Conservation (phyloP, 805 yeast species). For the Blastobotrys americana region DNA sequence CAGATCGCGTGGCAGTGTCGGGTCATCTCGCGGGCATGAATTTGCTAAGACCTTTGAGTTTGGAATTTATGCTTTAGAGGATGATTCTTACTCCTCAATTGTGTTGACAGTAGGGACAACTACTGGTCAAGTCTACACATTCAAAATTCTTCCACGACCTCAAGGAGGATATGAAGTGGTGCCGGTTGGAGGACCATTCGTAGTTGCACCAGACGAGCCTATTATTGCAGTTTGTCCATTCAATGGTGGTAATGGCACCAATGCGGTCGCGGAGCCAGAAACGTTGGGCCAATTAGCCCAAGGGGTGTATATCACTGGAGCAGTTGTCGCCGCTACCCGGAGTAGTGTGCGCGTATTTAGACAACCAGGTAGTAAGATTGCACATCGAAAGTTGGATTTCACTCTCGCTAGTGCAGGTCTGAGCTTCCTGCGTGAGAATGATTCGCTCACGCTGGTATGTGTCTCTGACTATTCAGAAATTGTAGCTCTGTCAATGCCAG, state of each 20-base stretch:
- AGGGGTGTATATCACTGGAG: constrained; percentile 58
- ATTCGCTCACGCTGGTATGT: constrained; percentile 32
- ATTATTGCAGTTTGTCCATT: constrained; percentile 53
- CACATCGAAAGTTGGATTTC: constrained; percentile 56
- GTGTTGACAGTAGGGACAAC: constrained; percentile 70
- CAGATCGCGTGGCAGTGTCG: constrained; percentile 6
- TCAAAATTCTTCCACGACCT: constrained; percentile 55
- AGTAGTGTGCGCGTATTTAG: constrained; percentile 57
- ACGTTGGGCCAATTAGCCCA: constrained; percentile 51
- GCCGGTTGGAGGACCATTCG: constrained; percentile 41
- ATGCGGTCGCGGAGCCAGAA: constrained; percentile 56
- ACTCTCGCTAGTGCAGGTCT: constrained; percentile 47
- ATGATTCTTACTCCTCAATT: constrained; percentile 66
- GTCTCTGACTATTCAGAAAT: constrained; percentile 20
- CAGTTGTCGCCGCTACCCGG: constrained; percentile 47
- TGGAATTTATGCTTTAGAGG: constrained; percentile 59
- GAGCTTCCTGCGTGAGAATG: constrained; percentile 38
- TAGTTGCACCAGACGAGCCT: constrained; percentile 46
- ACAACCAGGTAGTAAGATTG: constrained; percentile 52
- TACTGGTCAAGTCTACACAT: constrained; percentile 60
- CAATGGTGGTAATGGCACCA: constrained; percentile 51
- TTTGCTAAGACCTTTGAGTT: constrained; percentile 60
- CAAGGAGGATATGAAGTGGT: constrained; percentile 56
- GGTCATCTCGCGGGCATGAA: constrained; percentile 8
- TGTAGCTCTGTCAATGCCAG: constrained; percentile 45